Conservation (phyloP, 2,329 filamentous ascomycete genomes). For the Claviceps sp. region DNA sequence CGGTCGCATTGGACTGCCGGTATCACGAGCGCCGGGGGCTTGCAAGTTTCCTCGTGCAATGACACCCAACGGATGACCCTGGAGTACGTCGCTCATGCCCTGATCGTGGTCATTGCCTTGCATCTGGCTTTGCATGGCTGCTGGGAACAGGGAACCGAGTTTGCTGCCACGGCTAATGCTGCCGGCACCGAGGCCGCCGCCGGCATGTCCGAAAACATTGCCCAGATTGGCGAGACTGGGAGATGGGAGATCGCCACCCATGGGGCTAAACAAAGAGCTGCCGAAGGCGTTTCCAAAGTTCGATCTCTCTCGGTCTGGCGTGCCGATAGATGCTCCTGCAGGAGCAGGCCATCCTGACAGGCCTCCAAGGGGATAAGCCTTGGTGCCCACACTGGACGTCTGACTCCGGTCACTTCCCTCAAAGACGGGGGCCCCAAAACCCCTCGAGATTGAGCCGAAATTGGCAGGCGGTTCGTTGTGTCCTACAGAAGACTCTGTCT, state of each 20-base stretch:
- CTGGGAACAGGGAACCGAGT: conserved; percentile 74
- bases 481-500: conserved; percentile 37
- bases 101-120: conserved; percentile 57
- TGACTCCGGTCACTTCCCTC: conserved; percentile 83
- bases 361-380: conserved; percentile 54
- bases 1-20: conserved; percentile 44
- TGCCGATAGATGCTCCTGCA: conserved; percentile 44
- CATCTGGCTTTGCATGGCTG: conserved; percentile 86
- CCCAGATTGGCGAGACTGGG: conserved; percentile 55
- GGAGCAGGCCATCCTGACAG: conserved; percentile 50
- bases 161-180: conserved; percentile 68
- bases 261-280: conserved; percentile 64
- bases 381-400: conserved; percentile 75
- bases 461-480: conserved; percentile 26
- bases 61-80: conserved; percentile 48
- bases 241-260: conserved; percentile 68
- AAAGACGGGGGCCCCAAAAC: conserved; percentile 36
- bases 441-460: conserved; percentile 42
- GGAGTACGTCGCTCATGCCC: conserved; percentile 40
- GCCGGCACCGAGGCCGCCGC: conserved; percentile 42
- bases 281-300: conserved; percentile 52
- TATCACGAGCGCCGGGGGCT: conserved; percentile 35
- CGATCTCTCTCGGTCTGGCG: conserved; percentile 51
- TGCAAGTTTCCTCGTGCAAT: conserved; percentile 51
- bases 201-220: conserved; percentile 54